Percentiles rank a stretch among this genome's conserved stretches.
phyloP scores from a whole-genome alignment of 2,329 filamentous ascomycete genomes.

The Sclerotinia minor region DNA sequence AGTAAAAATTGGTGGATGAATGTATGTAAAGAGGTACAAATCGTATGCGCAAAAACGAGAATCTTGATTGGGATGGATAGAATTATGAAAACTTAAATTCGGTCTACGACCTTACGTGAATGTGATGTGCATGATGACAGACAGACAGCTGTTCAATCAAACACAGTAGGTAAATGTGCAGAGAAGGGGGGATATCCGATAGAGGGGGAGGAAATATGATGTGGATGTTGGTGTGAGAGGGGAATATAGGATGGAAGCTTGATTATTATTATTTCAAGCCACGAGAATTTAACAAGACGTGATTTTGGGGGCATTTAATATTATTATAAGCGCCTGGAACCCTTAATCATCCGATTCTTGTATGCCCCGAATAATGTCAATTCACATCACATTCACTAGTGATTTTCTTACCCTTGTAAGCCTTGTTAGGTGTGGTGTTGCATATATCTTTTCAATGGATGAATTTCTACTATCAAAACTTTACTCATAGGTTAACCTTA shows the following conservation, averaged over 20 bases:
- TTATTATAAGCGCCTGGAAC: background rate
- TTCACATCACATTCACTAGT: too few species aligned
- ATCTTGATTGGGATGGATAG: background rate
- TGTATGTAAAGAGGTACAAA: background rate
- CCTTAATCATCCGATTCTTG: background rate
- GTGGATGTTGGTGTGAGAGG: conserved; percentile 3
- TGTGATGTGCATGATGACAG: conserved; percentile 13
- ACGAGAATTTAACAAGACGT: conserved; percentile 6
- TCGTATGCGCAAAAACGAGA: background rate
- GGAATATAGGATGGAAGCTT: background rate
- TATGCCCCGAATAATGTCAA: background rate
- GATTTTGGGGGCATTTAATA: conserved; percentile 4
- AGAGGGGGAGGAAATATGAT: background rate
- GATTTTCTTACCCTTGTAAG: too few species aligned
- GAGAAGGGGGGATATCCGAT: background rate
- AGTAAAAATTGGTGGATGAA: background rate
- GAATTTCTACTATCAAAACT: too few species aligned
- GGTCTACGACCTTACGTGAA: conserved; percentile 12
- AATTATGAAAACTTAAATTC: background rate
- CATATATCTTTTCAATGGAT: too few species aligned
- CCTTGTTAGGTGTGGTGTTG: too few species aligned
- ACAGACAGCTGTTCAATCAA: background rate
- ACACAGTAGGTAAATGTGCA: background rate
- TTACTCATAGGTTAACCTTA: too few species aligned
- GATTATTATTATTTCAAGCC: background rate